Evolutionary conservation across 2,329 filamentous ascomycete genomes (phyloP).

Genomic region (Colletotrichum truncatum): DNA sequence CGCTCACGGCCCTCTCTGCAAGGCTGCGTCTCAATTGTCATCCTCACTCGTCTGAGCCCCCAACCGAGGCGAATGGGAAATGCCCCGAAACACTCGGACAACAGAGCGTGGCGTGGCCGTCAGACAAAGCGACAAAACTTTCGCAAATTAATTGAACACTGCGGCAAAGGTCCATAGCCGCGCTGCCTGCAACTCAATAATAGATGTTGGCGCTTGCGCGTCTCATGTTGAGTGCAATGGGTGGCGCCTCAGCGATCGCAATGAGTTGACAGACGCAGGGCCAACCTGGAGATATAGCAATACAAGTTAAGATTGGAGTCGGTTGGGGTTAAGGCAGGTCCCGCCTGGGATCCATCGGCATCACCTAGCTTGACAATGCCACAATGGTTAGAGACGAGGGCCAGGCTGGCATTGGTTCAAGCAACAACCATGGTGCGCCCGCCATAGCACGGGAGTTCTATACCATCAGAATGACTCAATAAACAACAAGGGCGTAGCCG

Average conservation of each 20-base stretch:
- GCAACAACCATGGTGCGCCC: neutral
- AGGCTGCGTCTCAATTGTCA: neutral
- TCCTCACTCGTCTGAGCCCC: neutral
- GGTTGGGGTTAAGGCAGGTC: no score
- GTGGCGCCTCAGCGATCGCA: slow-evolving; percentile 58
- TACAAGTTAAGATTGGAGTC: neutral
- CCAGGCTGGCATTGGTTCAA: neutral
- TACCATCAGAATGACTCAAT: slow-evolving; percentile 17
- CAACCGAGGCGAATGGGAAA: neutral
- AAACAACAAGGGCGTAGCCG: slow-evolving; percentile 22
- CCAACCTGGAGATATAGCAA: neutral
- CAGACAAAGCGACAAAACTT: slow-evolving; percentile 15
- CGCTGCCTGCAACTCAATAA: slow-evolving; percentile 13
- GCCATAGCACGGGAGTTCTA: neutral
- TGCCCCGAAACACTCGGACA: neutral
- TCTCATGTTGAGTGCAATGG: slow-evolving; percentile 83
- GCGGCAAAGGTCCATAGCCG: neutral
- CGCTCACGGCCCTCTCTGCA: neutral
- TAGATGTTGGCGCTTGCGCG: slow-evolving; percentile 17
- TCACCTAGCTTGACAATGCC: neutral
- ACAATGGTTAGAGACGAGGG: slow-evolving; percentile 2
- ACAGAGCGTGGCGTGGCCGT: slow-evolving; percentile 9
- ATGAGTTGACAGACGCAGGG: neutral
- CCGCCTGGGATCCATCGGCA: no score
- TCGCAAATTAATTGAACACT: neutral